These are phyloP conservation scores for Malania oleifera DNA, from an alignment of 164 flowering plant genomes.

Conservation along the genomic window DNA sequence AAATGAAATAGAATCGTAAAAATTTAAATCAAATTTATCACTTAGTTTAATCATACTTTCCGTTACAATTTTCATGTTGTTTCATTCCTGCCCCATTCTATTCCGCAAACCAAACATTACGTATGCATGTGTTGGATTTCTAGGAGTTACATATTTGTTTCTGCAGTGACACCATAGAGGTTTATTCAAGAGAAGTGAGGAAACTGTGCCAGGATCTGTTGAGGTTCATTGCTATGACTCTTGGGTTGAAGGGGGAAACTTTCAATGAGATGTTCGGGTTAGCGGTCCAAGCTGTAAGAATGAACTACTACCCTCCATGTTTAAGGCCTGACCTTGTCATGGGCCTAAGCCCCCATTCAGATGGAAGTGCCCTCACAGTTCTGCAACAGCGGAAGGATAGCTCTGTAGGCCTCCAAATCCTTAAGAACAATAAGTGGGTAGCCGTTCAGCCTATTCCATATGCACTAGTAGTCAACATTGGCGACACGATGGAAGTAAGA, in stretches of 20 bases:
- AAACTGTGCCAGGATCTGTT: conserved; percentile 53
- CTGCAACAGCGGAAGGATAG: conserved; percentile 62
- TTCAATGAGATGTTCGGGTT: conserved; percentile 73
- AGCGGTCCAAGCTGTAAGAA: conserved; percentile 83
- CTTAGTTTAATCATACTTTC: no score
- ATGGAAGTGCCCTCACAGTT: conserved; percentile 91
- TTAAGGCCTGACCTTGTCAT: conserved; percentile 82
- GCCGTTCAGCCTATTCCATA: conserved; percentile 60
- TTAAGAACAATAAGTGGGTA: conserved; percentile 65
- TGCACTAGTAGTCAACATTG: conserved; percentile 85
- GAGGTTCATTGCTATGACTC: conserved; percentile 54
- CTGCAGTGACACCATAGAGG: conserved; percentile 61
- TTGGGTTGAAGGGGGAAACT: conserved; percentile 37
- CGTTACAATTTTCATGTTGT: no score
- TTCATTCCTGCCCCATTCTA: no score
- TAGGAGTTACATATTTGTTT: not conserved
- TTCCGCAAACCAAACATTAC: no score
- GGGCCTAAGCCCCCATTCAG: conserved; percentile 91
- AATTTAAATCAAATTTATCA: no score
- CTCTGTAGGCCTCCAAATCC: conserved; percentile 78
- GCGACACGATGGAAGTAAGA: conserved; percentile 83
- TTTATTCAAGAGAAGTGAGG: conserved; percentile 53
- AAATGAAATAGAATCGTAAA: no score
- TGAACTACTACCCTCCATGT: conserved; percentile 96
- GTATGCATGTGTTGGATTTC: no score